Percentiles rank a stretch among this genome's conserved stretches.
phyloP scores from a whole-genome alignment of 2,329 filamentous ascomycete genomes.

The Trichoderma asperellum region DNA sequence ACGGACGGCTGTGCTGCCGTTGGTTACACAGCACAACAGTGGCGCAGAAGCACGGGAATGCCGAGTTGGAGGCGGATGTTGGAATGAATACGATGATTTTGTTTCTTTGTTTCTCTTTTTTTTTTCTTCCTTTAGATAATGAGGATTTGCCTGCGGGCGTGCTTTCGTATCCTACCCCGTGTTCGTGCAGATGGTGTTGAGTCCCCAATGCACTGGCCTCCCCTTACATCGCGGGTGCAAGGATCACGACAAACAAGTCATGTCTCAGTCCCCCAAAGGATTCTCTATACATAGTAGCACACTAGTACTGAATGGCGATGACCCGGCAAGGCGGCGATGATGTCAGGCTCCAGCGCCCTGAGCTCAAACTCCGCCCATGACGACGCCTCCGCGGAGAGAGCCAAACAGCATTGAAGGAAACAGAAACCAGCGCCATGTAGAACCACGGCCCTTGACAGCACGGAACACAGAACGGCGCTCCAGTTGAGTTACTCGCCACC shows the following conservation, averaged over 20 bases:
- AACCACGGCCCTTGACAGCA: background rate
- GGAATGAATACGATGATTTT: background rate
- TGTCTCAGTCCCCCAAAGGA: background rate
- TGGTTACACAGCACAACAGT: conserved; percentile 11
- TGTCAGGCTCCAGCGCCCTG: conserved; percentile 8
- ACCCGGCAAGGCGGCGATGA: conserved; percentile 1
- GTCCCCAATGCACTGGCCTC: background rate
- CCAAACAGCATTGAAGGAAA: background rate
- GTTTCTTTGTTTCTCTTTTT: background rate
- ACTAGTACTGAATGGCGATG: background rate
- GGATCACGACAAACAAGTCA: background rate
- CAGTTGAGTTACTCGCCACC: conserved; percentile 5
- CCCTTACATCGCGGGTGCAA: background rate
- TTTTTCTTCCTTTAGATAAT: background rate
- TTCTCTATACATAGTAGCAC: background rate
- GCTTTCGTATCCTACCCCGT: background rate
- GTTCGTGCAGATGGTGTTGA: background rate
- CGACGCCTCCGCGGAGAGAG: conserved; percentile 14
- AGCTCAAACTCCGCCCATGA: conserved; percentile 4
- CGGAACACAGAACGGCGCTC: background rate
- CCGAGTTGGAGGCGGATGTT: background rate
- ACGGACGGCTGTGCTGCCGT: conserved; percentile 12
- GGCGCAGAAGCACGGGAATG: conserved; percentile 18
- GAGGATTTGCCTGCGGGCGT: background rate
- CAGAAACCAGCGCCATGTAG: background rate